These are phyloP conservation scores for Pistacia atlantica DNA, from an alignment of 345 rosid genomes.

Conservation along the genomic window DNA sequence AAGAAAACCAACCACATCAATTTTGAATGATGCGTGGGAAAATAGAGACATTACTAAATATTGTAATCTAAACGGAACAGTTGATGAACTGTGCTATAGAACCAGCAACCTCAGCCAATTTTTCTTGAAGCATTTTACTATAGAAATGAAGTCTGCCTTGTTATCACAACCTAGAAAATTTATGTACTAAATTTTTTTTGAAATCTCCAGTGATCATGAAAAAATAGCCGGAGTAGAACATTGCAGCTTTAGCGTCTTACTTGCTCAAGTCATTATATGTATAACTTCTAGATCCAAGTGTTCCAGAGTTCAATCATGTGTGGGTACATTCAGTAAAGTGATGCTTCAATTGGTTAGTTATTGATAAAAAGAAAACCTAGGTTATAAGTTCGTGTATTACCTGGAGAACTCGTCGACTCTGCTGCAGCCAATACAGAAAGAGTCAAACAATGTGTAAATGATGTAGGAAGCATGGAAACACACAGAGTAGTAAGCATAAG, in stretches of 20 bases:
- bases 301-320: neutral
- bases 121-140: constrained; percentile 5
- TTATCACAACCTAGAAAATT: neutral
- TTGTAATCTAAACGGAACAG: constrained; percentile 7
- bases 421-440: constrained; percentile 41
- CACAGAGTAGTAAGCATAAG: constrained; percentile 26
- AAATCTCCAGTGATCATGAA: neutral
- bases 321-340: neutral
- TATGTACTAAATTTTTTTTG: neutral
- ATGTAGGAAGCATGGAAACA: constrained; percentile 16
- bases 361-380: neutral
- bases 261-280: neutral
- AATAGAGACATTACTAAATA: neutral
- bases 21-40: neutral
- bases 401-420: constrained; percentile 95
- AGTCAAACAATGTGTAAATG: constrained; percentile 32
- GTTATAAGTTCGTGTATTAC: constrained; percentile 39
- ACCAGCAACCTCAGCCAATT: constrained; percentile 14
- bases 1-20: constrained; percentile 22
- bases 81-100: neutral
- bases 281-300: neutral
- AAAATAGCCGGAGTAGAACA: neutral
- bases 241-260: neutral
- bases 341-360: neutral
- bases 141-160: neutral